These are phyloP conservation scores for Taiwanofungus camphoratus DNA, from an alignment of 1,284 basidiomycete genomes.

Conservation along the genomic window DNA sequence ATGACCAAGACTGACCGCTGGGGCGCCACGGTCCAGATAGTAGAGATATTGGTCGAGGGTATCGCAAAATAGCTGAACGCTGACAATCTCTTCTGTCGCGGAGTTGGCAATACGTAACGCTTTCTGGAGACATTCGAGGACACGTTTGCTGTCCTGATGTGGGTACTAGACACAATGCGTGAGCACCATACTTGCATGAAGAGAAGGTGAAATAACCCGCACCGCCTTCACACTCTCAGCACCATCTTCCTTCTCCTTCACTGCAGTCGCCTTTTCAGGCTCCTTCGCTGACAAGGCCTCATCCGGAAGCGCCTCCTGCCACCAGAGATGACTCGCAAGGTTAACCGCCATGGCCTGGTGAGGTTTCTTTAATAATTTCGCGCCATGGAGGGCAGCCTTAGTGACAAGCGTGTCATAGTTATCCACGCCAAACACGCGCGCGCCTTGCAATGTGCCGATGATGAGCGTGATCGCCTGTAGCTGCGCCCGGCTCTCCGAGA, in stretches of 20 bases:
- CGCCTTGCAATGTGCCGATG: constrained; percentile 81
- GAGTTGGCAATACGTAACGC: constrained; percentile 90
- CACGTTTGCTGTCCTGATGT: constrained; percentile 90
- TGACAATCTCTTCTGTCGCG: constrained; percentile 91
- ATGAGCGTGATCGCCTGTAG: constrained; percentile 90
- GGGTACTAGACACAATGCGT: constrained; percentile 52
- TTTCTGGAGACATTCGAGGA: constrained; percentile 92
- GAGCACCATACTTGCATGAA: neutral
- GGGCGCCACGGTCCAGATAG: constrained; percentile 87
- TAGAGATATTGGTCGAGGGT: constrained; percentile 91
- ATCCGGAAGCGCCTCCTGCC: constrained; percentile 65
- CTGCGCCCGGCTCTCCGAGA: constrained; percentile 89
- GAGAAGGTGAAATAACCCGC: constrained; percentile 22
- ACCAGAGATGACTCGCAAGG: constrained; percentile 93
- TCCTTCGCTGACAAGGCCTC: constrained; percentile 28
- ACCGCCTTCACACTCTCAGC: constrained; percentile 55
- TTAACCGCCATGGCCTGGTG: constrained; percentile 94
- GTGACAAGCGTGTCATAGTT: constrained; percentile 96
- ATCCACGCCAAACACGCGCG: constrained; percentile 82
- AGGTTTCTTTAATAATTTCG: constrained; percentile 92
- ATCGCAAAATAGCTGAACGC: constrained; percentile 89
- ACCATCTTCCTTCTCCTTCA: constrained; percentile 38
- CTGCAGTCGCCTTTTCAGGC: constrained; percentile 32
- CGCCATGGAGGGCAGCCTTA: constrained; percentile 91
- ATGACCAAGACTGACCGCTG: constrained; percentile 57